Evolutionary conservation across 805 yeast genomes (phyloP), one percentile per base, ranked within the genome.

Genomic region (Candida rishiriensis): DNA sequence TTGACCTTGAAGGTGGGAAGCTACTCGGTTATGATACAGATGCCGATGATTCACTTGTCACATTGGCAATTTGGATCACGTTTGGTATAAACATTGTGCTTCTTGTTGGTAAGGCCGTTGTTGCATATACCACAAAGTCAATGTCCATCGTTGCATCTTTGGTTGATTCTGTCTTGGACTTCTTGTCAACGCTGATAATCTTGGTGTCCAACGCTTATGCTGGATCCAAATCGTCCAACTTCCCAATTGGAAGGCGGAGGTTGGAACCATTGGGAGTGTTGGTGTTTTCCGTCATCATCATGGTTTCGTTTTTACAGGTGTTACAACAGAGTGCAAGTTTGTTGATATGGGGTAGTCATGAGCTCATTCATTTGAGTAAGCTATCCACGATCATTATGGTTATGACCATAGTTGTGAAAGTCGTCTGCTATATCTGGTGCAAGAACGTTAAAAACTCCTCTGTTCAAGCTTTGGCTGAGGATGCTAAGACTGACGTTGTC

Each of bases 261-360:
- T 66, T 85, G 33, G 93, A 85, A 57, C 95, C 95, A 1, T 71
- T 85, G 44, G 93, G 95, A 0, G 84, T 85, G 14, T 69, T 86
- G 46, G 79, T 85, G 2, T 85, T 85, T 56, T 81, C 88, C 1
- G 71, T 85, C 34, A 70, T 86, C 33, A 85, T 85, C 50, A 79
- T 85, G 21, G 66, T 83, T 17, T 82, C 90, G 3, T 85, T 85
- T 48, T 55, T 81, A 38, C 89, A 85, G 57, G 88, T 85, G 45
- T 85, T 83, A 2, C 76, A 79, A 43, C 86, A 81, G 56, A 73
- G 91, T 1, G 53, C 76, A 26, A 69, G 72, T 44, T 64, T 72
- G 44, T 59, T 86, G 30, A 47, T 78, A 18, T 49, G 44, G 45
- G 42, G 51, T 3, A 62, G 65, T 3, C 71, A 70, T 16, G 63